Evolutionary conservation across 345 rosid species (phyloP), one percentile per base, ranked within the genome.

Genomic region (Aethionema arabicum): DNA sequence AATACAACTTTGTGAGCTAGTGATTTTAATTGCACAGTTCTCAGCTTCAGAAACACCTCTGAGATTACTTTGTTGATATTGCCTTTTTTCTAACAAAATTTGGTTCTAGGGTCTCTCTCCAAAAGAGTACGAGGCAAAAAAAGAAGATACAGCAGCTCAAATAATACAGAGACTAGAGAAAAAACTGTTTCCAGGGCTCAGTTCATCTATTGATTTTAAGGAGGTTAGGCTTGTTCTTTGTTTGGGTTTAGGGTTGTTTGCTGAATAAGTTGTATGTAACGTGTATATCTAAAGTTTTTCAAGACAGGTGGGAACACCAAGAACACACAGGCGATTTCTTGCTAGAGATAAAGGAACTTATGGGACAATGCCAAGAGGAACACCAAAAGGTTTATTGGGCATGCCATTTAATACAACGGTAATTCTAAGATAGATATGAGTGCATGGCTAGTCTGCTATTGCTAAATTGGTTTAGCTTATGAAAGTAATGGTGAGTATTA

Each of bases 381-480:
- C 60, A 45, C 97, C 97, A 1, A 93, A 89, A 83, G 99, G 99
- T 51, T 82, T 92, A 68, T 51, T 92, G 47, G 99, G 97, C 67
- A 89, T 92, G 97, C 97, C 97, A 33, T 89, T 92, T 63, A 92
- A 92, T 65, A 89, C 91, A 56, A 92, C 97, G 31, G 96, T 92
- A 71, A 72, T 88, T 69, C 37, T n/a, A 71, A 41, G 9, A 38
- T 38, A 6, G 39, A 29, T 32, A 32, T 6, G 21, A 14, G 29
- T 8, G 3, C 45, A 55, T 11, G 36, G 52, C 30, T 49, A 6
- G 49, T 39, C 12, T 43, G 7, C 33, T 66, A 11, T 5, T 16
- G 39, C 35, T 60, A 43, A 41, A 65, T 52, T 44, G 46, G 16
- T 13, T 16, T 47, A 56, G 60, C 15, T 42, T 39, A 66, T 67